Conservation (phyloP, 768 basidiomycete genomes). For the Podaxis sp. region DNA sequence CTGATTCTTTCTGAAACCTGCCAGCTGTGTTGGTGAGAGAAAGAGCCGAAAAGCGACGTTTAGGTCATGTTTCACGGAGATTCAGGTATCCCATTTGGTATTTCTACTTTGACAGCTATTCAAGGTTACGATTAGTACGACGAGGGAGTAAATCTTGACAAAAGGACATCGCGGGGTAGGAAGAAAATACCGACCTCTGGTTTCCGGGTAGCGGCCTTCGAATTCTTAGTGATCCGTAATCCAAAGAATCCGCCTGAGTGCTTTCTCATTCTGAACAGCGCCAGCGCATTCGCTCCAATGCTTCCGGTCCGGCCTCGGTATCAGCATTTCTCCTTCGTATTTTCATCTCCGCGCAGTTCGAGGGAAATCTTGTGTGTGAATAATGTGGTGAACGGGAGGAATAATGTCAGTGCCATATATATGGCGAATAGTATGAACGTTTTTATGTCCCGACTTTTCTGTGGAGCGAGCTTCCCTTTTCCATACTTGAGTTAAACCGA, state of each 20-base stretch:
- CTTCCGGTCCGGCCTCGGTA: neutral
- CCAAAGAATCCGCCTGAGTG: neutral
- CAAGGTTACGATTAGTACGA: too few relatives aligned
- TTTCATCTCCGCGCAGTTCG: slow-evolving; percentile 11
- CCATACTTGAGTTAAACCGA: too few relatives aligned
- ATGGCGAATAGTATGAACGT: neutral
- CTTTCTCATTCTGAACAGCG: neutral
- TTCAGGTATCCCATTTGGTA: neutral
- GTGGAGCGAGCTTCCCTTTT: neutral
- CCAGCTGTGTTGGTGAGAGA: neutral
- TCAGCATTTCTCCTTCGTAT: neutral
- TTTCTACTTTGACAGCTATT: too few relatives aligned
- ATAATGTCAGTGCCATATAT: neutral
- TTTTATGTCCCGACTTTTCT: neutral
- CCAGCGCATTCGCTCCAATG: neutral
- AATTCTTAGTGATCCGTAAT: neutral
- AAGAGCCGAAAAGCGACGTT: neutral
- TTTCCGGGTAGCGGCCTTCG: neutral
- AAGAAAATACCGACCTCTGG: too few relatives aligned
- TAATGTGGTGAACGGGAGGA: neutral
- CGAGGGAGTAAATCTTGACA: neutral
- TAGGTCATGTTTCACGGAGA: neutral
- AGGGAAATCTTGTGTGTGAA: neutral
- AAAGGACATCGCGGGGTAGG: neutral
- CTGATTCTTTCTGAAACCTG: neutral